Conservation (phyloP, 352 stramenopile genomes). For the Globisporangium radiosum region DNA sequence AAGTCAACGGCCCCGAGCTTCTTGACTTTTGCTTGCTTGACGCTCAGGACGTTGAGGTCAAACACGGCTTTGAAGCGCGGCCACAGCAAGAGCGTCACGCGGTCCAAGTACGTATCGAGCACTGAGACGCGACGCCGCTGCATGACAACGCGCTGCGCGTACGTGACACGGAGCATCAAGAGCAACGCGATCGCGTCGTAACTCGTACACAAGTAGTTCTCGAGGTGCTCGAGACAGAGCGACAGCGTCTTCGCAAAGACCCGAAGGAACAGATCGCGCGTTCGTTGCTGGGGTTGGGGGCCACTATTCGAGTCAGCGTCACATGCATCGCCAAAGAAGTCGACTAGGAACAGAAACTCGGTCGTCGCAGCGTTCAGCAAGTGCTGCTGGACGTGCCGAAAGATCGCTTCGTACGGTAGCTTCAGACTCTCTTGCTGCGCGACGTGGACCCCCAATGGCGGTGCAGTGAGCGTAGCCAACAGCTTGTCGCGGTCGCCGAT, state of each 20-base stretch:
- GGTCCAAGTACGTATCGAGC: constrained; percentile 96
- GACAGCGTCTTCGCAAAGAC: constrained; percentile 96
- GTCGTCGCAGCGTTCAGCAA: constrained; percentile 97
- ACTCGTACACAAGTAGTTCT: constrained; percentile 97
- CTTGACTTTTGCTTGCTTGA: constrained; percentile 83
- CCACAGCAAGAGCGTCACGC: constrained; percentile 94
- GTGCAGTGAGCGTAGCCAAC: constrained; percentile 66
- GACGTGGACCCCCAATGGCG: constrained; percentile 94
- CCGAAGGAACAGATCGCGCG: constrained; percentile 90
- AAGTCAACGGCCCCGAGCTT: constrained; percentile 92
- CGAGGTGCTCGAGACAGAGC: constrained; percentile 94
- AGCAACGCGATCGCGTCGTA: constrained; percentile 96
- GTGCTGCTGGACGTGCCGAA: constrained; percentile 95
- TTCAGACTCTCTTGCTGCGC: constrained; percentile 87
- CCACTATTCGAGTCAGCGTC: too few species aligned
- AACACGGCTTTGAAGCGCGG: constrained; percentile 96
- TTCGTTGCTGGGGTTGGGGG: constrained; percentile 42
- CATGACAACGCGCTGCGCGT: constrained; percentile 79
- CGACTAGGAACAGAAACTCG: constrained; percentile 96
- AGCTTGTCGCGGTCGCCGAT: constrained; percentile 90
- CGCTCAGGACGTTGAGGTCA: constrained; percentile 92
- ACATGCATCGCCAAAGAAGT: constrained; percentile 65
- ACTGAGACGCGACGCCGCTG: constrained; percentile 83
- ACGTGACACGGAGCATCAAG: constrained; percentile 98
- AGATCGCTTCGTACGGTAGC: constrained; percentile 96